phyloP scores from a whole-genome alignment of 2,329 filamentous ascomycete genomes.

The Botrytis aclada region DNA sequence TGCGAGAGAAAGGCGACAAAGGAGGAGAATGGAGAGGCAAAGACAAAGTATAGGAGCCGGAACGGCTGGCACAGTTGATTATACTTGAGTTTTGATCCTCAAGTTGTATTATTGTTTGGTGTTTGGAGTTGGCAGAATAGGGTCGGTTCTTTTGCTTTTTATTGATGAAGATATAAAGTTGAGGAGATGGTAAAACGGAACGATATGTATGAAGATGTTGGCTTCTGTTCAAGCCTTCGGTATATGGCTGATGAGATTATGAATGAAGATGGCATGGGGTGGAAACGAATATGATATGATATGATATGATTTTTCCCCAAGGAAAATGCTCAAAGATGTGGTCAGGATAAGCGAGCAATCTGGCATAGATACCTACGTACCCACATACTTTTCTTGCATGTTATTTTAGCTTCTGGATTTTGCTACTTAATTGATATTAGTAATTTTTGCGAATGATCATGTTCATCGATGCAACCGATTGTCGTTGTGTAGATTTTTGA shows the following conservation, averaged over 20 bases:
- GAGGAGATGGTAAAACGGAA: not conserved
- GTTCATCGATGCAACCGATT: not conserved
- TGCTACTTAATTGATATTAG: conserved; percentile 5
- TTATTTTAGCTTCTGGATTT: not conserved
- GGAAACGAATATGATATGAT: not conserved
- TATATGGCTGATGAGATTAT: not conserved
- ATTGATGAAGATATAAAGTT: not conserved
- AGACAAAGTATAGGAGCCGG: conserved; percentile 34
- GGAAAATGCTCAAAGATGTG: not conserved
- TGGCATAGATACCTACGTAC: conserved; percentile 1
- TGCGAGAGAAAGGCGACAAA: conserved; percentile 51
- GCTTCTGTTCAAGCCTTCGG: not conserved
- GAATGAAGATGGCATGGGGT: not conserved
- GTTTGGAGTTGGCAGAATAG: conserved; percentile 7
- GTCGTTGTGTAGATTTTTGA: not conserved
- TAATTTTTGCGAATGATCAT: not conserved
- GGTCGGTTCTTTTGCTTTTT: not conserved
- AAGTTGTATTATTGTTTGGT: conserved; percentile 5
- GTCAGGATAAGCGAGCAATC: not conserved
- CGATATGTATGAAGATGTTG: conserved; percentile 8
- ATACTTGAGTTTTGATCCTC: not conserved
- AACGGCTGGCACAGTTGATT: conserved; percentile 14
- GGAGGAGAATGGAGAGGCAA: conserved; percentile 54
- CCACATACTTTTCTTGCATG: not conserved
- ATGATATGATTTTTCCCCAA: not conserved